Evolutionary conservation across 1,284 basidiomycete genomes (phyloP), one percentile per base, ranked within the genome.

Genomic region (Violaceomyces palustris): DNA sequence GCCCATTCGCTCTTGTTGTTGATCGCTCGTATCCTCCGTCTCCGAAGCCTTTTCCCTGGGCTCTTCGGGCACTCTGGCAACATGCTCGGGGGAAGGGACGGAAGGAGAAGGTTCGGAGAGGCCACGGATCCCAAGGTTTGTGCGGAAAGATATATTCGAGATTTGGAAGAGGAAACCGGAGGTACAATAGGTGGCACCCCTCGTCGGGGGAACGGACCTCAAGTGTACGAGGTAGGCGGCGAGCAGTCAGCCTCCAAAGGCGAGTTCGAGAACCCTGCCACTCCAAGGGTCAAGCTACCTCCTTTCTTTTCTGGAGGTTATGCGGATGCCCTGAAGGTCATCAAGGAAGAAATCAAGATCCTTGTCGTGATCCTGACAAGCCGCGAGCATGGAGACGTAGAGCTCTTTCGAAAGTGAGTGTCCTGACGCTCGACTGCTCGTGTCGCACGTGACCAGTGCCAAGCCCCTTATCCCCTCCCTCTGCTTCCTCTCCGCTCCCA

Each of bases 341-440:
- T 87, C 47, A 81, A 88, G 68, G 80, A 78, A 39, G 84, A 92
- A 35, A 76, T 81, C 19, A 81, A 81, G 72, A 79, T 94, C 35
- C 84, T 85, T 0, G 86, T 87, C 61, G 80, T 92, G 1, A 75
- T 96, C 1, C 77, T 97, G n/a, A 83, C 90, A 36, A 89, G 87
- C 64, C 82, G 83, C 27, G 90, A 94, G 65, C 91, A 97, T 63
- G 88, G 93, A 66, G 84, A 92, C 63, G 86, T 86, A 29, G 78
- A 83, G 1, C 83, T 83, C 56, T 96, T 96, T 77, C 91, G 91
- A 75, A 79, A 83, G 83, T n/a, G n/a, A n/a, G n/a, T n/a, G n/a
- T n/a, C n/a, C n/a, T n/a, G n/a, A n/a, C n/a, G n/a, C n/a, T 84
- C n/a, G 36, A 22, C 79, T 58, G 15, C 15, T 23, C 2, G 11